Percentiles rank a stretch among this genome's conserved stretches.
These are phyloP conservation scores for Aspergillus ellipticus DNA, from an alignment of 495 filamentous ascomycete genomes.

Conservation along the genomic window DNA sequence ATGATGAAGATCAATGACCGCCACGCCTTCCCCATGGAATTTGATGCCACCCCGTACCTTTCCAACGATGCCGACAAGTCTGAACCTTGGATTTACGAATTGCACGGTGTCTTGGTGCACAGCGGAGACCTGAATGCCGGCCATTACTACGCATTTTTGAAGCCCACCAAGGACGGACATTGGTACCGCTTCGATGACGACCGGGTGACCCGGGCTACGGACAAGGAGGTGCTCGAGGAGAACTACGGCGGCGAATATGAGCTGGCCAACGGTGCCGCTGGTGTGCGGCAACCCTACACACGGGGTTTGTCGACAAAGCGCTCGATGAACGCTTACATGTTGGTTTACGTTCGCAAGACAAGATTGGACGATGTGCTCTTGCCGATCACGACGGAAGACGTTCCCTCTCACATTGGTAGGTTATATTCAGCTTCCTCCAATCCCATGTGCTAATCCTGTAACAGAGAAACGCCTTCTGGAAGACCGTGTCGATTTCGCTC, in stretches of 20 bases:
- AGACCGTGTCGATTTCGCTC: constrained; percentile 71
- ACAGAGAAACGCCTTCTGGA: constrained; percentile 69
- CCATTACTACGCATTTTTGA: constrained; percentile 98
- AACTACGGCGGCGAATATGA: constrained; percentile 92
- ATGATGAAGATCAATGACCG: constrained; percentile 99
- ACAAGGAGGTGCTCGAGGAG: constrained; percentile 88
- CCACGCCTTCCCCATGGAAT: constrained; percentile 92
- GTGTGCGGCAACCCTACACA: constrained; percentile 64
- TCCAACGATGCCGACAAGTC: constrained; percentile 81
- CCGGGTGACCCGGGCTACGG: constrained; percentile 86
- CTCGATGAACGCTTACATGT: constrained; percentile 90
- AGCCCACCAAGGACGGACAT: constrained; percentile 83
- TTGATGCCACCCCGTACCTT: constrained; percentile 86
- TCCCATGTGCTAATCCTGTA: constrained; percentile 27
- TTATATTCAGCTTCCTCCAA: constrained; percentile 7
- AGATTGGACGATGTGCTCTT: constrained; percentile 75
- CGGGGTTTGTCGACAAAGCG: constrained; percentile 63
- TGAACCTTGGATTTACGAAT: constrained; percentile 83
- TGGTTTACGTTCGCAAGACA: constrained; percentile 93
- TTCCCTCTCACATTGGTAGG: constrained; percentile 78
- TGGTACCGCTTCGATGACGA: constrained; percentile 99
- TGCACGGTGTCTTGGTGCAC: constrained; percentile 95
- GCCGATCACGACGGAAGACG: constrained; percentile 68
- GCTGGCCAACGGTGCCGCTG: constrained; percentile 52
- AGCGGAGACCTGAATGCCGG: constrained; percentile 95